phyloP scores from a whole-genome alignment of 768 basidiomycete species.

The Leccinum sublutescens region DNA sequence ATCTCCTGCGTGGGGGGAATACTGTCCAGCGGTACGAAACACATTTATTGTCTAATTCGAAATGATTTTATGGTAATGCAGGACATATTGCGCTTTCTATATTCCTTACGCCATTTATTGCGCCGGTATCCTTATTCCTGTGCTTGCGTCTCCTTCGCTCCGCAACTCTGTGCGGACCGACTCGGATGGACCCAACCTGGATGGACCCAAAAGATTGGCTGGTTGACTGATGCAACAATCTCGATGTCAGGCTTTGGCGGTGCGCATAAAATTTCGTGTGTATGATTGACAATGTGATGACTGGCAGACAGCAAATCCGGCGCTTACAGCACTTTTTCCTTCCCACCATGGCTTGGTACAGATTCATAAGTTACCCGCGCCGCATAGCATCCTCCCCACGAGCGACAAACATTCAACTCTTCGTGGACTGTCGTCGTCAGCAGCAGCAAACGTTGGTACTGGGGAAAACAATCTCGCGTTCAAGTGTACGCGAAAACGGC shows the following conservation, averaged over 20 bases:
- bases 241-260: constrained; percentile 78
- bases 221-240: constrained; percentile 75
- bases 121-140: constrained; percentile 58
- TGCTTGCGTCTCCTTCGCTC: constrained; percentile 65
- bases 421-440: constrained; percentile 68
- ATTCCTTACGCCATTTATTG: constrained; percentile 60
- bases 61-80: constrained; percentile 28
- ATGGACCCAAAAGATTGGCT: constrained; percentile 78
- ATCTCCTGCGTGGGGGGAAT: constrained; percentile 69
- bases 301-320: constrained; percentile 62
- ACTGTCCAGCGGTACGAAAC: constrained; percentile 48
- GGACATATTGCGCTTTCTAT: constrained; percentile 73
- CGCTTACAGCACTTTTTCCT: constrained; percentile 70
- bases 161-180: constrained; percentile 55
- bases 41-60: neutral
- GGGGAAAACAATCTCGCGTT: constrained; percentile 97
- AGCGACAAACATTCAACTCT: constrained; percentile 83
- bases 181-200: constrained; percentile 53
- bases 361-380: constrained; percentile 72
- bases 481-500: constrained; percentile 82
- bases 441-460: constrained; percentile 52
- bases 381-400: constrained; percentile 69
- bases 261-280: constrained; percentile 35
- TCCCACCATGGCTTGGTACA: constrained; percentile 84
- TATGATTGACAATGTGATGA: constrained; percentile 6